Evolutionary conservation across 441 rosid genomes (phyloP).

Genomic region (Sinapis alba): DNA sequence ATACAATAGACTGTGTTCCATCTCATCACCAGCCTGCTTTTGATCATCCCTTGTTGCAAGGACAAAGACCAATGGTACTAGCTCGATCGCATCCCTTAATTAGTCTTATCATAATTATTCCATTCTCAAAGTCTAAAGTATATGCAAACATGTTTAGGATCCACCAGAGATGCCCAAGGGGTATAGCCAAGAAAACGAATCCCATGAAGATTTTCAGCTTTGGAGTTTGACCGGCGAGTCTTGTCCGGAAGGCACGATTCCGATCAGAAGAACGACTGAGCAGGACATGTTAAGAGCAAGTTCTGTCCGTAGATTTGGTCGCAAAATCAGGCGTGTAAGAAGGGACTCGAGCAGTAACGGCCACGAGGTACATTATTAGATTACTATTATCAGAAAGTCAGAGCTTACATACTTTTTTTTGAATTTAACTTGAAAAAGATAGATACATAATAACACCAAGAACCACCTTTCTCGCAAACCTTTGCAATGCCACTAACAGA

Average conservation of each 20-base stretch:
- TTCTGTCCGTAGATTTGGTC: conserved; percentile 67
- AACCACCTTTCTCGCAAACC: conserved; percentile 45
- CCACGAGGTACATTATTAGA: conserved; percentile 71
- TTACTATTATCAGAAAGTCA: conserved; percentile 50
- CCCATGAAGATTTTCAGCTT: conserved; percentile 55
- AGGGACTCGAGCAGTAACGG: conserved; percentile 80
- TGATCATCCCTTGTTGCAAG: conserved; percentile 78
- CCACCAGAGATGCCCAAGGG: conserved; percentile 79
- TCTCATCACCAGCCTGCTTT: conserved; percentile 87
- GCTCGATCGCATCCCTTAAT: conserved; percentile 33
- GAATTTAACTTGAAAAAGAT: not conserved
- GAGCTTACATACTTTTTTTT: conserved; percentile 45
- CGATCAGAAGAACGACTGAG: conserved; percentile 82
- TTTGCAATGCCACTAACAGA: conserved; percentile 60
- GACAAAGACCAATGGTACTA: conserved; percentile 71
- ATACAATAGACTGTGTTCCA: conserved; percentile 75
- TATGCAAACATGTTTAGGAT: conserved; percentile 48
- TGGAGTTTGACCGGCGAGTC: conserved; percentile 80
- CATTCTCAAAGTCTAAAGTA: conserved; percentile 31
- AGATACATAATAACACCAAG: conserved; percentile 18
- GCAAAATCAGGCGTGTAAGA: conserved; percentile 68
- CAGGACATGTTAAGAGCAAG: conserved; percentile 79
- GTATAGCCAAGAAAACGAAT: conserved; percentile 42
- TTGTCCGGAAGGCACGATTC: conserved; percentile 89
- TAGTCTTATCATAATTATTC: not conserved